A percentile compares a stretch with the other conserved stretches of the same genome.
These are phyloP conservation scores for Candida fluviatilis DNA, from an alignment of 805 yeast species.

Conservation along the genomic window DNA sequence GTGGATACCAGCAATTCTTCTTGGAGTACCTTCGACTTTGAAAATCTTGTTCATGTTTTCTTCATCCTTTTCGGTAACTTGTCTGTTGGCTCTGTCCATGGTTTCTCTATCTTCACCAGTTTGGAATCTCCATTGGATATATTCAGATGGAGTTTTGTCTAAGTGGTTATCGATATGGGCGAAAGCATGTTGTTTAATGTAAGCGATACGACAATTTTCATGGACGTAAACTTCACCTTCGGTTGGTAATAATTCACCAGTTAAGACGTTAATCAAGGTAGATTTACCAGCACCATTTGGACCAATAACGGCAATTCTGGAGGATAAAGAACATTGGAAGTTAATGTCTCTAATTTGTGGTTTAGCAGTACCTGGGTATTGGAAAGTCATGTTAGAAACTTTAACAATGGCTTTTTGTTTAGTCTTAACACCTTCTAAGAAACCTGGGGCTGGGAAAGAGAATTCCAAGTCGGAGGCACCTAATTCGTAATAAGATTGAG, in stretches of 20 bases:
- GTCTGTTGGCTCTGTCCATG: conserved; percentile 99
- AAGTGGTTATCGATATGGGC: conserved; percentile 98
- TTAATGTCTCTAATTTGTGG: conserved; percentile 89
- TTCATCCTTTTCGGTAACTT: conserved; percentile 95
- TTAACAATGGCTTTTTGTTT: conserved; percentile 99
- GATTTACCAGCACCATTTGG: conserved; percentile 99
- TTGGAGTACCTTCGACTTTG: conserved; percentile 97
- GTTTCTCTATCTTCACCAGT: conserved; percentile 99
- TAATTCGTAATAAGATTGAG: conserved; percentile 96
- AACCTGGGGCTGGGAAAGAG: conserved; percentile 99
- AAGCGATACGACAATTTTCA: conserved; percentile 99
- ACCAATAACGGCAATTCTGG: conserved; percentile 99
- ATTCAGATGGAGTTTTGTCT: conserved; percentile 99
- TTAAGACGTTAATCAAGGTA: conserved; percentile 95
- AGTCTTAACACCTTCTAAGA: conserved; percentile 99
- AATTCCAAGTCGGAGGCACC: conserved; percentile 98
- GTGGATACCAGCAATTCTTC: conserved; percentile 92
- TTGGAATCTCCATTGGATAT: conserved; percentile 99
- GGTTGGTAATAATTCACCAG: conserved; percentile 99
- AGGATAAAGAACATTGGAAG: conserved; percentile 98
- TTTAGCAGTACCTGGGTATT: conserved; percentile 97
- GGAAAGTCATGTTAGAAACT: conserved; percentile 96
- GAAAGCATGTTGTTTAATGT: conserved; percentile 99
- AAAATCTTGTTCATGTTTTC: conserved; percentile 98
- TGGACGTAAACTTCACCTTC: conserved; percentile 98